Evolutionary conservation across 192 early-diverging fungal genomes (phyloP).

Genomic region (Endogone sp.): DNA sequence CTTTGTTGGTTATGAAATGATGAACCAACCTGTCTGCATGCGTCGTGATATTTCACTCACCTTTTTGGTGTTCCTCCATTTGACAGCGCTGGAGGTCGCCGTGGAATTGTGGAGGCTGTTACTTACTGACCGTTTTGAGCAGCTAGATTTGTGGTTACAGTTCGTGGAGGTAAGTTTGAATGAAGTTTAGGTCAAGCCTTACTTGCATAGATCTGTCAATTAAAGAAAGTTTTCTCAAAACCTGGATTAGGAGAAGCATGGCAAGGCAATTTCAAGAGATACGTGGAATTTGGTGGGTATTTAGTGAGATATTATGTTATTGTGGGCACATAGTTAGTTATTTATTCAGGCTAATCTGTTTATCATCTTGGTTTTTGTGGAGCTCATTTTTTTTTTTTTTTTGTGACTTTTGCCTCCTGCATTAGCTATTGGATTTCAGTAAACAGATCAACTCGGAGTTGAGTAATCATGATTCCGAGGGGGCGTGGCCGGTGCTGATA

Average conservation of each 20-base stretch:
- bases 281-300: constrained; percentile 78
- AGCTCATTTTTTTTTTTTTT: no score
- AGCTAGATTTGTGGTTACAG: constrained; percentile 65
- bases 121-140: constrained; percentile 50
- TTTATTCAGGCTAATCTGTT: no score
- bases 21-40: not conserved
- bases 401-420: no score
- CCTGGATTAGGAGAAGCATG: constrained; percentile 60
- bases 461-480: constrained; percentile 68
- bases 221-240: not conserved
- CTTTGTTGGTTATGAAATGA: not conserved
- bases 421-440: constrained; percentile 73
- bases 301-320: not conserved
- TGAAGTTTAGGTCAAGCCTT: not conserved
- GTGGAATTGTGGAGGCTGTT: constrained; percentile 73
- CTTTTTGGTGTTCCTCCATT: no score
- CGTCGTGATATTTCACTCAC: not conserved
- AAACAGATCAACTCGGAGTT: constrained; percentile 57
- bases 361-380: no score
- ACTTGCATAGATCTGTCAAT: not conserved
- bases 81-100: constrained; percentile 65
- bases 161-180: constrained; percentile 50
- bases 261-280: constrained; percentile 75
- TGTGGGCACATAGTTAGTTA: not conserved
- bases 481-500: constrained; percentile 84